phyloP scores from a whole-genome alignment of 768 basidiomycete species.

The Sarcomyxa edulis region DNA sequence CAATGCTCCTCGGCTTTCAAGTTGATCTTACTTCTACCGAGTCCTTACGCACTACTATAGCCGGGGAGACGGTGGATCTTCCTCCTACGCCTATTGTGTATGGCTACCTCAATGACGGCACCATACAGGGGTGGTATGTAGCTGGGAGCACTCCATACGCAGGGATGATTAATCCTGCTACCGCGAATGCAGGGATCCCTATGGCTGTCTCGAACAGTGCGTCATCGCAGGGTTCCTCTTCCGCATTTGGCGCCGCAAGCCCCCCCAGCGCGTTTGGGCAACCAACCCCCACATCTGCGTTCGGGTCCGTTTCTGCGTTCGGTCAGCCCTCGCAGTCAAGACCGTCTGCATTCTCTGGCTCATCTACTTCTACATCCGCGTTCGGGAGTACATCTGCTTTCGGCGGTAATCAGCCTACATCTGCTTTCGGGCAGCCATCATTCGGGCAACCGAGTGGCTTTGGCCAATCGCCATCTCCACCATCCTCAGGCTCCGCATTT shows the following conservation, averaged over 20 bases:
- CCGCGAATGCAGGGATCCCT: too few species aligned
- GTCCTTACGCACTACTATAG: conserved; percentile 2
- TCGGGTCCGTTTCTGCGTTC: neutral
- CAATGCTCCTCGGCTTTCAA: conserved; percentile 58
- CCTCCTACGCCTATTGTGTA: conserved; percentile 54
- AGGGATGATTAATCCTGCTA: conserved; percentile 39
- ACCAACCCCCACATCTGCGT: conserved; percentile 5
- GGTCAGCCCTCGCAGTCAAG: neutral
- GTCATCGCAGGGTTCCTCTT: too few species aligned
- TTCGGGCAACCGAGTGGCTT: conserved; percentile 4
- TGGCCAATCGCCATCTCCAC: neutral
- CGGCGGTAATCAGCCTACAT: conserved; percentile 15
- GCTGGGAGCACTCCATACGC: conserved; percentile 53
- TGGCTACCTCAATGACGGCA: conserved; percentile 76
- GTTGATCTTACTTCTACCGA: conserved; percentile 48
- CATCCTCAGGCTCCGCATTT: neutral
- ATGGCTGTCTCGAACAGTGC: too few species aligned
- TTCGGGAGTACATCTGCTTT: conserved; percentile 20
- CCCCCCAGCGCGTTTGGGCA: conserved; percentile 20
- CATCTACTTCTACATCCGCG: conserved; percentile 5
- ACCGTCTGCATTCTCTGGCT: conserved; percentile 1
- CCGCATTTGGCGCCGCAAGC: too few species aligned
- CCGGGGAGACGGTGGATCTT: conserved; percentile 5
- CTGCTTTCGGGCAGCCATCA: conserved; percentile 17
- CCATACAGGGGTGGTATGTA: conserved; percentile 67